Evolutionary conservation across 768 basidiomycete species (phyloP).

Genomic region (Hypsizygus marmoreus): DNA sequence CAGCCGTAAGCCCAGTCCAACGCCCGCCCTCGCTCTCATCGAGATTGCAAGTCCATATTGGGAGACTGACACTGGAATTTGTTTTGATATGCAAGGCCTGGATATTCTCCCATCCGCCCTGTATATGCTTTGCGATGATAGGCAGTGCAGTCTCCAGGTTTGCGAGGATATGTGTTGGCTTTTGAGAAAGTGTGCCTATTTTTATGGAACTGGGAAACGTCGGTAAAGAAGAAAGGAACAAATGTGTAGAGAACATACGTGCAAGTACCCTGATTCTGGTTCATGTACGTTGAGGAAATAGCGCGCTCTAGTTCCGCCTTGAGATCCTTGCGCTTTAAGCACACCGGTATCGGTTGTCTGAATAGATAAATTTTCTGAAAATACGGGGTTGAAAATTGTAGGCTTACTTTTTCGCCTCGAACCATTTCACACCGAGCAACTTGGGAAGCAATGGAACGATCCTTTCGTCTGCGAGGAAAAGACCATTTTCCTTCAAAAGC

Average conservation of each 20-base stretch:
- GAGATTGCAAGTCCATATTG: slow-evolving; percentile 87
- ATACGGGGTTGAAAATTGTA: neutral
- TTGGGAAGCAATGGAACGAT: slow-evolving; percentile 85
- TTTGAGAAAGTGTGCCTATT: slow-evolving; percentile 74
- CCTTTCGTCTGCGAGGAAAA: slow-evolving; percentile 94
- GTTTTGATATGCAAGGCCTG: slow-evolving; percentile 92
- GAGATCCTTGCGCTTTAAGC: slow-evolving; percentile 82
- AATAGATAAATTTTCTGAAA: slow-evolving; percentile 10
- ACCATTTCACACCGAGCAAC: slow-evolving; percentile 87
- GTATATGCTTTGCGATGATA: slow-evolving; percentile 65
- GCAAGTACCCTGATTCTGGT: slow-evolving; percentile 92
- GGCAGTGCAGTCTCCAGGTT: slow-evolving; percentile 85
- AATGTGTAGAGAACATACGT: slow-evolving; percentile 55
- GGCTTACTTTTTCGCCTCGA: slow-evolving; percentile 92
- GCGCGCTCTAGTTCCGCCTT: slow-evolving; percentile 93
- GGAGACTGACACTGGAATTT: slow-evolving; percentile 78
- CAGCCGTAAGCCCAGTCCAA: slow-evolving; percentile 53
- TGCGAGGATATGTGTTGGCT: slow-evolving; percentile 68
- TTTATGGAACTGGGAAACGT: slow-evolving; percentile 69
- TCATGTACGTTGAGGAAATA: slow-evolving; percentile 93
- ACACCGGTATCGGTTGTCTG: slow-evolving; percentile 97
- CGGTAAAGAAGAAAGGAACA: neutral
- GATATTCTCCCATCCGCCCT: slow-evolving; percentile 88
- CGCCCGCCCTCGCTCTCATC: slow-evolving; percentile 57
- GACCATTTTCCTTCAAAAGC: slow-evolving; percentile 83